Base-by-base conservation (phyloP, 1,284 basidiomycete genomes). In the Apiotrichum veenhuisii region DNA sequence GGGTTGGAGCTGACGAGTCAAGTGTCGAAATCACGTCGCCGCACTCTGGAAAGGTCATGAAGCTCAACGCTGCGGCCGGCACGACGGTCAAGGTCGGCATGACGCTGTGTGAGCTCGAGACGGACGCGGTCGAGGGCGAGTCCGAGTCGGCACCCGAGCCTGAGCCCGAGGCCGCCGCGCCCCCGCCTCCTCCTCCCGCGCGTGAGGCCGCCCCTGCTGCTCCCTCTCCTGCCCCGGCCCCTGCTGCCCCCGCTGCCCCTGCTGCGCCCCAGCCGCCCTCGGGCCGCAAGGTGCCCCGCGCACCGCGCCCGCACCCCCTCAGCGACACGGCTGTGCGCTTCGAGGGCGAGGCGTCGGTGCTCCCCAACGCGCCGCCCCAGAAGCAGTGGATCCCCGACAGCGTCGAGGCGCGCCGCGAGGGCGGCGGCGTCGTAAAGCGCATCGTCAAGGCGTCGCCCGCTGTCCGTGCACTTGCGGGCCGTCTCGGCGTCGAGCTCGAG, bases 1-100 rank as follows among this genome's bases (percentile, higher is more conserved):
- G n/a, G n/a, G n/a, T n/a, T n/a, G n/a, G 3, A 38, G 43, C 43
- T 37, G 46, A 43, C 34, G 34, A 36, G 34, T 7, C 15, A 3
- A 90, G 87, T 65, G 93, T 96, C 26, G 93, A 96, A 73, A 91
- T 96, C 58, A 96, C 93, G 0, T 88, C 87, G 56, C 91, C 92
- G 0, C 92, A 84, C 66, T 85, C 91, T 34, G 93, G 93, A 2
- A 80, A 83, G 33, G 80, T 96, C 45, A 84, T 81, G 57, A 80
- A 86, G 54, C 77, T 95, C 18, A 81, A 89, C 7, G 88, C 90
- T 25, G 80, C 86, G 61, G 88, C 88, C 63, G 93, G 93, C 20
- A 84, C 91, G 65, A 83, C 93, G 15, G 88, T 90, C 37, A 91
- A 90, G 70, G 93, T 96, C 18, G 92, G 93, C 25, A 79, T 83